These are phyloP conservation scores for Ustilago vetiveriae DNA, from an alignment of 1,284 basidiomycete species.

Conservation along the genomic window DNA sequence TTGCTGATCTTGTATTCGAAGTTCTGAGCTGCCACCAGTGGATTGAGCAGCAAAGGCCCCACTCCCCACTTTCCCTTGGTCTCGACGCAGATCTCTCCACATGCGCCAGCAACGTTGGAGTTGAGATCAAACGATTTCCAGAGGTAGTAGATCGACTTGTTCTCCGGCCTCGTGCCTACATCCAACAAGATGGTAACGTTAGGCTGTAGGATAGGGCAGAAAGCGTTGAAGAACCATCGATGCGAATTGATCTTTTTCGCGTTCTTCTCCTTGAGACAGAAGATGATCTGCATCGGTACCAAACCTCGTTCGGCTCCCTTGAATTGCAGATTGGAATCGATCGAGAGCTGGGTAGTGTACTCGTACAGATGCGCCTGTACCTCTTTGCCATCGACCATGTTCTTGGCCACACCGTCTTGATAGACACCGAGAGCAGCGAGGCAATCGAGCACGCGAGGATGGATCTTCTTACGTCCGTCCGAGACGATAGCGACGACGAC, in stretches of 20 bases:
- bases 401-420: slow-evolving; percentile 83
- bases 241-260: slow-evolving; percentile 82
- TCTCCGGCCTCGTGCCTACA: slow-evolving; percentile 95
- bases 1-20: slow-evolving; percentile 83
- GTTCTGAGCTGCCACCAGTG: slow-evolving; percentile 83
- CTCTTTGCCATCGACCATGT: slow-evolving; percentile 83
- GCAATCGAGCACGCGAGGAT: slow-evolving; percentile 92
- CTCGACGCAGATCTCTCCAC: slow-evolving; percentile 72
- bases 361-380: slow-evolving; percentile 96
- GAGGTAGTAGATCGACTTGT: slow-evolving; percentile 94
- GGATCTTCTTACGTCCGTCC: slow-evolving; percentile 89
- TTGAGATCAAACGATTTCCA: slow-evolving; percentile 89
- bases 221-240: slow-evolving; percentile 67
- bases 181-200: slow-evolving; percentile 90
- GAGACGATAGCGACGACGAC: slow-evolving; percentile 76
- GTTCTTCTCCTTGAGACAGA: slow-evolving; percentile 66
- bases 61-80: slow-evolving; percentile 63
- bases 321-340: slow-evolving; percentile 89
- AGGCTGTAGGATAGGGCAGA: slow-evolving; percentile 72
- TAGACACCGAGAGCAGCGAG: slow-evolving; percentile 72
- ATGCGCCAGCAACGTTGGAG: slow-evolving; percentile 87
- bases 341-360: slow-evolving; percentile 88
- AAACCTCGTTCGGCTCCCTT: slow-evolving; percentile 87
- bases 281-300: slow-evolving; percentile 68
- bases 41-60: slow-evolving; percentile 90